phyloP scores from a whole-genome alignment of 805 yeast genomes.

The Kodamaea kaohsiungensis region DNA sequence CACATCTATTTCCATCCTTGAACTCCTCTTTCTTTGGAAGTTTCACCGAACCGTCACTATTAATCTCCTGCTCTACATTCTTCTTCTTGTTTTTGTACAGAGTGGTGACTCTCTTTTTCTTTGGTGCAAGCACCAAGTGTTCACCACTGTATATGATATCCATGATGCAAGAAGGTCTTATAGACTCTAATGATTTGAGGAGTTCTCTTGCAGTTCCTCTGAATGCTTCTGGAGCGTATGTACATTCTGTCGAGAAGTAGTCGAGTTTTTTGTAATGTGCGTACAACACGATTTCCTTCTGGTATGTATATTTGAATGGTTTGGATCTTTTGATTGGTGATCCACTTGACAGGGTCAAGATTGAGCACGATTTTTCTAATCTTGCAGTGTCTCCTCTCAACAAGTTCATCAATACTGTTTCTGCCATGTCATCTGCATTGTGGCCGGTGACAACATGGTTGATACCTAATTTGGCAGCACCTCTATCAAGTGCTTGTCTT shows the following conservation, averaged over 20 bases:
- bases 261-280: conserved; percentile 96
- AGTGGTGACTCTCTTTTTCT: conserved; percentile 45
- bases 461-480: conserved; percentile 83
- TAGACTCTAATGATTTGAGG: conserved; percentile 84
- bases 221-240: conserved; percentile 98
- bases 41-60: conserved; percentile 63
- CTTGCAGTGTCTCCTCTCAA: conserved; percentile 96
- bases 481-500: conserved; percentile 95
- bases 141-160: conserved; percentile 96
- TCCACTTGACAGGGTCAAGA: conserved; percentile 78
- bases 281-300: conserved; percentile 94
- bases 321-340: conserved; percentile 92
- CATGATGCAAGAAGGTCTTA: conserved; percentile 89
- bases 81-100: conserved; percentile 32
- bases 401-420: conserved; percentile 92
- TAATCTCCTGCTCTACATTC: conserved; percentile 48
- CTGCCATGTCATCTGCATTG: conserved; percentile 99
- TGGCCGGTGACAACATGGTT: conserved; percentile 96
- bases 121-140: conserved; percentile 64
- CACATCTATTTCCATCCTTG: conserved; percentile 74
- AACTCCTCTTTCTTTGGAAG: conserved; percentile 35
- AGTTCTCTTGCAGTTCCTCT: conserved; percentile 95
- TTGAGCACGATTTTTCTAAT: conserved; percentile 81
- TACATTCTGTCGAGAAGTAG: conserved; percentile 95
- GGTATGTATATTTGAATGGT: conserved; percentile 94